Evolutionary conservation across 768 basidiomycete genomes (phyloP), one percentile per base, ranked within the genome.

Genomic region (Hygrophorus pudorinus): DNA sequence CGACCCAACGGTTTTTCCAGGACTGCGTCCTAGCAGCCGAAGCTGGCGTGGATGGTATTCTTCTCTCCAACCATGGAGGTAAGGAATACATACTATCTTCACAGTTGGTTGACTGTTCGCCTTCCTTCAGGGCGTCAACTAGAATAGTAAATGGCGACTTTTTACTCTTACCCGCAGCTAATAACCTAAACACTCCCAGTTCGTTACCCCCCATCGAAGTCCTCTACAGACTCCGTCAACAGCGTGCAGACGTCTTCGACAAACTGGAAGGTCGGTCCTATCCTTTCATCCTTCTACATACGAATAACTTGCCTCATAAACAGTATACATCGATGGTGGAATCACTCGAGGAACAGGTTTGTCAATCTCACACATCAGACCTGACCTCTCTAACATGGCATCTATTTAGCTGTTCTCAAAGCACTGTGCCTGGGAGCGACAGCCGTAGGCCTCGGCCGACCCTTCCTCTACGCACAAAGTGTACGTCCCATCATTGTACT

Each of bases 21-120:
- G 93, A 96, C 63, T 90, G 86, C 2, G 76, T 88, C 33, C 74
- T 90, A 37, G 91, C 91, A 21, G 78, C 74, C 13, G 80, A 92
- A 48, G 75, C 82, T 24, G 88, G 90, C 10, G 81, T 87, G 13
- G 81, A 93, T 45, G 93, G 85, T 4, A 89, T 97, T 49, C 69
- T 93, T 45, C 64, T 97, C 7, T 88, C 85, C 0, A 97, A 97
- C 52, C 93, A 97, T 53, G 93, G 93, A 44, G 93, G 88, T 73
- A 54, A 51, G n/a, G 65, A 63, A 12, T 28, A 41, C 24, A 18
- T 11, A 39, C 18, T 44, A 28, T 45, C 30, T 24, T 41, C 14
- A 43, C 27, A 31, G 40, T 44, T 14, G 41, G 35, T 44, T 21
- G 44, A 18, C 33, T 39, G 53, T 20, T 29, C 38, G 38, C 27